Base-by-base conservation (phyloP, 192 early-diverging fungal genomes). In the Cladochytrium replicatum region DNA sequence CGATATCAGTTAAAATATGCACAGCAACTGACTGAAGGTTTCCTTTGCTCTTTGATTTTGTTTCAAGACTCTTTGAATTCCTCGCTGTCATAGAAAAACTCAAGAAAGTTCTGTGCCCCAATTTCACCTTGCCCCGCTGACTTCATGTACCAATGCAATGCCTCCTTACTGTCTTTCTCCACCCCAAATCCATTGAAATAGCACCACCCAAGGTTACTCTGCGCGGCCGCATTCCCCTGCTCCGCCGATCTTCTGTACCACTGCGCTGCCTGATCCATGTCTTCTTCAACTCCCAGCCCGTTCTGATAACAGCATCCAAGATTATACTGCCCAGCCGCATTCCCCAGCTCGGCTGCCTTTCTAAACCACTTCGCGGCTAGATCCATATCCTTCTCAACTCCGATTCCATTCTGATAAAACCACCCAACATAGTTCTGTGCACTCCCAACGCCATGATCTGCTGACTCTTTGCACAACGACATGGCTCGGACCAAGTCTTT, bases 261-360 rank as follows among this genome's bases (percentile, higher is more conserved):
- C 66, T 71, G 72, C 6, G 48, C 29, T 29, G 68, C 71, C 28
- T 71, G 68, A 6, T 57, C 23, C 22, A 46, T 38, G 44, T 74
- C 60, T 39, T 72, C 60, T 21, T 48, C 9, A 0, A 82, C 70
- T 2, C 82, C 82, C 47, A 74, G 63, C 17, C 82, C 82, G 46
- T 60, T 75, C 9, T 71, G 71, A 55, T 75, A 85, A 43, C 80
- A 82, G 41, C 67, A 76, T 6, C 78, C 83, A n/a, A 85, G 63
- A 46, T 81, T 85, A 49, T 72, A 77, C 49, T 84, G 81, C 7
- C 81, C 79, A 65, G 64, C 65, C 9, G 77, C 64, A 48, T 78
- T 77, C 47, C 69, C 66, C 48, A 75, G 69, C 32, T 74, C 59
- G 5, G 81, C 73, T 8, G 81, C 64, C 32, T 71, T 65, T 27